Base-by-base conservation (phyloP, 2,329 filamentous ascomycete species). In the Aspergillus calidoustus region DNA sequence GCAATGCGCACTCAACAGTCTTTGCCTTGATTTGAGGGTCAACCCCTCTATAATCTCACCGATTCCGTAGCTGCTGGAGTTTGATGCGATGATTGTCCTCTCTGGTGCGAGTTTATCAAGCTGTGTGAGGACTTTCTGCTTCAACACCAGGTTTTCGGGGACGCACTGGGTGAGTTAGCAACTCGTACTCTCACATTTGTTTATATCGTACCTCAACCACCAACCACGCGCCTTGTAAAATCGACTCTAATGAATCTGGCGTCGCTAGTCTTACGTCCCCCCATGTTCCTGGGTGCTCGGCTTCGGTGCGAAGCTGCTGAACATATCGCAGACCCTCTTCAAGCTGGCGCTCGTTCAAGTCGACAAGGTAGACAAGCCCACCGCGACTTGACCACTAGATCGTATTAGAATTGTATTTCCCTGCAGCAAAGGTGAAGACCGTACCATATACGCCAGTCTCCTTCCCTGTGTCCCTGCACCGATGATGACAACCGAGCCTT, bases 31-130 rank as follows among this genome's bases (percentile, higher is more conserved):
- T 30, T 71, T 74, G 9, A 82, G 51, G 0, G 64, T 63, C 23
- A 82, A 57, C 0, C 71, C 72, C 1, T 78, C 68, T 0, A 81
- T 62, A n/a, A 83, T 80, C 54, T 82, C 79, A 0, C 71, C 70
- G 22, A 79, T 80, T 7, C 76, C 75, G 63, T 80, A 82, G 54
- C 80, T 82, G 60, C 80, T 82, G 0, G 81, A 83, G 56, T 83
- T 83, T 0, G 79, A 81, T 0, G 78, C 80, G 49, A 83, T 76
- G 6, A 82, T 78, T 0, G 76, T 76, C 0, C 76, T 71, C 0
- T 69, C 60, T 0, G 70, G 66, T 0, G 80, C 74, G 1, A 77
- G 51, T 1, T 70, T 60, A 63, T 82, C 81, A 2, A 83, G 69
- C 23, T 81, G 66, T 0, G 62, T 48, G 25, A 83, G 75, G 4